Base-by-base conservation (phyloP, 2,329 filamentous ascomycete genomes). In the Anisogramma anomala region DNA sequence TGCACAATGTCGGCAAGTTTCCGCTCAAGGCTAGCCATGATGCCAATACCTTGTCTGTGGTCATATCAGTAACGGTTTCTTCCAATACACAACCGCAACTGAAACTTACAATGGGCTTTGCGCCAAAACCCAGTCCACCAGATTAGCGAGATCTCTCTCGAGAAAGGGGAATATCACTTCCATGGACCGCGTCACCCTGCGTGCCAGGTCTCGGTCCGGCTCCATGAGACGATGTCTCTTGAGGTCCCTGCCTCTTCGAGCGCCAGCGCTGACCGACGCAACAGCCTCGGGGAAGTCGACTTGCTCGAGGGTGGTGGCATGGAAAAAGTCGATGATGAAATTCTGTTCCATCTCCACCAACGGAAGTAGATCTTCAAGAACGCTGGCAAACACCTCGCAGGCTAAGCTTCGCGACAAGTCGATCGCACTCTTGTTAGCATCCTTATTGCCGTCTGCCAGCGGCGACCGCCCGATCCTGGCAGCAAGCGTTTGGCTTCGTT, bases 281-380 rank as follows among this genome's bases (percentile, higher is more conserved):
- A 95, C 81, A 3, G 81, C 73, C 49, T 96, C 91, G 1, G 82
- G 72, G 55, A 95, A 96, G 55, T 95, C 88, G 13, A 74, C 63
- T 26, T 78, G 80, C 53, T 87, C 81, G 20, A 89, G 69, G 2
- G 86, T 93, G n/a, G 82, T 84, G 19, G 91, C 77, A 53, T 96
- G 89, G 71, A 96, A 96, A 59, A 95, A 91, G 52, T 94, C 86
- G n/a, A 94, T 79, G 36, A 95, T 70, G 56, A 96, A 98, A 57
- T 95, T 96, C 58, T 98, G 89, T 62, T 98, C 91, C 58, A 89
- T 88, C 51, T 86, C 80, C 44, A 95, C 79, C 42, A 94, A 71
- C 5, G 82, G 84, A 33, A 88, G 65, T 49, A 91, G 75, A 53
- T 95, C 86, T 43, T 91, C 82, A 47, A 95, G 64, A 10, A 85